Conservation (phyloP, 139 green algal genomes). For the Coccomyxa sp. region DNA sequence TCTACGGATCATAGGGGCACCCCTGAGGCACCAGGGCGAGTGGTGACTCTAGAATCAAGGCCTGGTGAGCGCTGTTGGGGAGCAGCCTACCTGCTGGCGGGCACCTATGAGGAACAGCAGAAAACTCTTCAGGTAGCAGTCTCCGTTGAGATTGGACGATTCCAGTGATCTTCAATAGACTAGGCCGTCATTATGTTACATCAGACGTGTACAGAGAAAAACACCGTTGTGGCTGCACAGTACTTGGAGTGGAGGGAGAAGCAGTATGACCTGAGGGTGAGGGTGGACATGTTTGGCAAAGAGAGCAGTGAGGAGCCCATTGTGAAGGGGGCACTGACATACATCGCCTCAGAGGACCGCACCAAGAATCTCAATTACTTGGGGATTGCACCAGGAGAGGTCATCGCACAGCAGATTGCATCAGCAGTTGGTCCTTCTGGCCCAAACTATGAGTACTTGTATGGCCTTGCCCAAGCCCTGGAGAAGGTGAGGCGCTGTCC, state of each 20-base stretch:
- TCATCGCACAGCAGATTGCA: slow-evolving; percentile 55
- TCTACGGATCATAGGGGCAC: slow-evolving; percentile 59
- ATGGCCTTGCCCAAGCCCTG: slow-evolving; percentile 48
- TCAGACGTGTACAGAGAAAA: not conserved
- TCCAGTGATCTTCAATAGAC: not conserved
- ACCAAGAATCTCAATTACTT: slow-evolving; percentile 62
- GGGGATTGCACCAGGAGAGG: slow-evolving; percentile 22
- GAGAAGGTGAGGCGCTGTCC: slow-evolving; percentile 17
- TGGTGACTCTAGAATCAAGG: slow-evolving; percentile 54
- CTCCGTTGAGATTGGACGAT: too few species aligned
- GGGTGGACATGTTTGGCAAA: slow-evolving; percentile 36
- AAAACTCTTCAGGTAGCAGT: slow-evolving; percentile 26
- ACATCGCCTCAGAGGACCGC: slow-evolving; percentile 44
- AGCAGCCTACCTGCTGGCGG: slow-evolving; percentile 41
- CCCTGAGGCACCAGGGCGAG: slow-evolving; percentile 46
- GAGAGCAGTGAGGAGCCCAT: not conserved
- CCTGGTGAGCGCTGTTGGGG: slow-evolving; percentile 30
- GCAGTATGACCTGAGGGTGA: slow-evolving; percentile 69
- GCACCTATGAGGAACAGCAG: slow-evolving; percentile 39
- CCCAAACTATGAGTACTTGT: slow-evolving; percentile 71
- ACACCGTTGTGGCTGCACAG: slow-evolving; percentile 8
- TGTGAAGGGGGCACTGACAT: slow-evolving; percentile 28
- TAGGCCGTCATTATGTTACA: not conserved
- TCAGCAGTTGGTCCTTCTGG: slow-evolving; percentile 48
- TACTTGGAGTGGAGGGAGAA: slow-evolving; percentile 81